Evolutionary conservation across 495 filamentous ascomycete genomes (phyloP).

Genomic region (Penicillium tannophilum): DNA sequence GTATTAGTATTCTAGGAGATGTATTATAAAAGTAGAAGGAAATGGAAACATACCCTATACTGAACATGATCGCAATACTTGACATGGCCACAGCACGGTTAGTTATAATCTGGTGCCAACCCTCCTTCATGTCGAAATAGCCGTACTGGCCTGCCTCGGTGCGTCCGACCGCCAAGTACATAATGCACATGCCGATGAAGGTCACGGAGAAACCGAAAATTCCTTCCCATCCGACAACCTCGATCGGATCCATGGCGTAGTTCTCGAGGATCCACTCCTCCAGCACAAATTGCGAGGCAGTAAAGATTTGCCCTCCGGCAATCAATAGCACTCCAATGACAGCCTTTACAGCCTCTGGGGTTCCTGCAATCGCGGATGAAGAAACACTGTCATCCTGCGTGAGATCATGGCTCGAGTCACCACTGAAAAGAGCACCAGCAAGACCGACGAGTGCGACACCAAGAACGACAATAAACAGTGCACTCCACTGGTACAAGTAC

Average conservation of each 20-base stretch:
- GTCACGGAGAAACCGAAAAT: slow-evolving; percentile 90
- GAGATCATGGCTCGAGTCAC: slow-evolving; percentile 54
- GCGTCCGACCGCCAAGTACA: slow-evolving; percentile 75
- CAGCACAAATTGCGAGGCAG: slow-evolving; percentile 91
- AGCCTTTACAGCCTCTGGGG: slow-evolving; percentile 66
- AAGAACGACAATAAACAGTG: slow-evolving; percentile 80
- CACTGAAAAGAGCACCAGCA: slow-evolving; percentile 76
- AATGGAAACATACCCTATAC: slow-evolving; percentile 73
- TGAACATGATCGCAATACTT: slow-evolving; percentile 90
- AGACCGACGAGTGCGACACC: slow-evolving; percentile 91
- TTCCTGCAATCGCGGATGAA: slow-evolving; percentile 33
- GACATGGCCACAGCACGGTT: slow-evolving; percentile 71
- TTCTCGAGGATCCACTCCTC: slow-evolving; percentile 94
- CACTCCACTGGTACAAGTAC: slow-evolving; percentile 83
- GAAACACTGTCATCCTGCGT: slow-evolving; percentile 32
- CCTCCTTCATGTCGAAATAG: slow-evolving; percentile 88
- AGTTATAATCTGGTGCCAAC: slow-evolving; percentile 71
- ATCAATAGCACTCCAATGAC: slow-evolving; percentile 85
- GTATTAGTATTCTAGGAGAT: slow-evolving; percentile 9
- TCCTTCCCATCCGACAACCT: slow-evolving; percentile 96
- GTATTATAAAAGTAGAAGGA: background rate
- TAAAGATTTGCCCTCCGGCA: slow-evolving; percentile 93
- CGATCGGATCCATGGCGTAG: slow-evolving; percentile 83
- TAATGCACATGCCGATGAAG: slow-evolving; percentile 71
- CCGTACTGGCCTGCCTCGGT: slow-evolving; percentile 75